Evolutionary conservation across 2,329 filamentous ascomycete genomes (phyloP), one percentile per base, ranked within the genome.

Genomic region (Aureobasidium sp.): DNA sequence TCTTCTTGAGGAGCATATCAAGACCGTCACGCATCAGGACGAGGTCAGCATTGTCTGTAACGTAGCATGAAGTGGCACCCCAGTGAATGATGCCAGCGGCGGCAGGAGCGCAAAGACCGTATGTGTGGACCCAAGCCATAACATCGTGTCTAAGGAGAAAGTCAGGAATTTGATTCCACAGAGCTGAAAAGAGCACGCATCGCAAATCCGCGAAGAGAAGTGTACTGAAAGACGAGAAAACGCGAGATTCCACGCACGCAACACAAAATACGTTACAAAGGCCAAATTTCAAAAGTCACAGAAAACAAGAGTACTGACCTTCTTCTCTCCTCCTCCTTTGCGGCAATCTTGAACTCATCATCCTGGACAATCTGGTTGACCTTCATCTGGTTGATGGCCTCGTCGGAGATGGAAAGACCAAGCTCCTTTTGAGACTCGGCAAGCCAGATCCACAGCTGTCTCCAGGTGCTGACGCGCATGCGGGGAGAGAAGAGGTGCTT

Each of bases 71-170:
- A 27, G 81, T 87, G 59, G 84, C 84, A 65, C 86, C 87, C 72
- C 81, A 84, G 72, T 96, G 91, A 62, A 96, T 93, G 67, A 94
- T 88, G 35, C 89, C 89, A 15, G 88, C 89, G 10, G 90, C 90
- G 35, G 83, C 86, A 0, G 89, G 89, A 3, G 88, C 88, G 62
- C 81, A 84, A 65, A 81, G 74, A 3, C 88, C 90, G 72, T 87
- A 93, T 15, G 88, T 68, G 65, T 79, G 72, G 17, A 77, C 75
- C 69, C 78, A 76, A 59, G 83, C 83, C 84, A 86, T 86, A 33
- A 74, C 73, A 71, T 75, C 73, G 67, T 74, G 72, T 42, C 72
- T 68, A 29, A 17, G 31, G 37, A 29, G 25, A 29, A 37, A 37
- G 40, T 57, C 53, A 57, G 53, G 35, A 37, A 11, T 21, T 8